Evolutionary conservation across 2,329 filamentous ascomycete genomes (phyloP), one percentile per base, ranked within the genome.

Genomic region (Fusarium sp.): DNA sequence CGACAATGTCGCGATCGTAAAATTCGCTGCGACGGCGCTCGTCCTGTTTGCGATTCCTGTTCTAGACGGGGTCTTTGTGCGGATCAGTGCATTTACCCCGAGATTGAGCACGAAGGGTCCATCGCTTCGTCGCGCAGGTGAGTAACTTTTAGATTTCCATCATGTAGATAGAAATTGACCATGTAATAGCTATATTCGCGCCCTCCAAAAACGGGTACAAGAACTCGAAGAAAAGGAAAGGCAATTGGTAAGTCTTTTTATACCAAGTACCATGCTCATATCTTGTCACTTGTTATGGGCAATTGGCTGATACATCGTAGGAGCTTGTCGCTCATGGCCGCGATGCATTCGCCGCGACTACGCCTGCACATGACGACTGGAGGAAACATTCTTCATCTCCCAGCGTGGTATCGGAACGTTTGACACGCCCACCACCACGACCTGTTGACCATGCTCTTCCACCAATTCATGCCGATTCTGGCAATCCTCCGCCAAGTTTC

Each of bases 1-100:
- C 66, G 73, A 46, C 73, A 75, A 47, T 75, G 73, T 72, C 73
- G 73, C 59, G 73, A 75, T 56, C 73, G 73, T 64, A 75, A 75
- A 66, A 75, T 75, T 16, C 73, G 73, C 50, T 75, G 73, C 57
- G 73, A 75, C 56, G 73, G 73, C 15, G 73, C 73, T 10, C 68
- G 73, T 16, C 73, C 73, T 28, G 71, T 61, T 34, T 75, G 73
- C 65, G 73, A 75, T 54, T 75, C 73, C 18, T 75, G 73, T 38
- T 68, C 62, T 2, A 65, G 73, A 20, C 57, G 73, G 16, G 73
- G 73, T 8, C 55, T 75, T 26, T 57, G 72, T 31, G 61, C 70
- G 20, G 70, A 67, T 6, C 73, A 75, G 54, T 75, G 73, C 50
- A 60, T 73, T 26, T 75, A 75, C 40, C 73, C 73, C 10, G 73